Base-by-base conservation (phyloP, 495 filamentous ascomycete species). In the Penicillium cataractarum region DNA sequence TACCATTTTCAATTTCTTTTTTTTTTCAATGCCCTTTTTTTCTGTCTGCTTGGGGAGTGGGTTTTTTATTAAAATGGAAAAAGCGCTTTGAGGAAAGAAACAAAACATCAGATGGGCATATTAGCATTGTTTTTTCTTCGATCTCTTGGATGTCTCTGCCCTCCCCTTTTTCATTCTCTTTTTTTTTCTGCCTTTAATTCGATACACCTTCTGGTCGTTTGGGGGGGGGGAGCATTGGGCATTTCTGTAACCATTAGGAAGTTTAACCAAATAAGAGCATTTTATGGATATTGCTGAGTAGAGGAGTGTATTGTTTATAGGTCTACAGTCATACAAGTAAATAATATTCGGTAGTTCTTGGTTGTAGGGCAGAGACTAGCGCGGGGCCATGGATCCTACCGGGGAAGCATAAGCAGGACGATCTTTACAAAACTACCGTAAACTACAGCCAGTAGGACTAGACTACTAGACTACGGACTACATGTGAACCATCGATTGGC, bases 161-260 rank as follows among this genome's bases (percentile, higher is more conserved):
- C 33, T 48, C 32, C 29, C 40, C 54, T 29, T 48, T n/a, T 48
- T 21, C 44, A 50, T 37, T 26, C 46, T 40, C 58, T 13, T 40
- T 57, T 55, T 17, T 57, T 55, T n/a, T n/a, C n/a, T 59, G 21
- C 33, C 37, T 62, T 65, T 64, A 65, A 69, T 71, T 63, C 65
- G 66, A 73, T 67, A 67, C 61, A 66, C 70, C 67, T 67, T 62
- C 60, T 68, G 69, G 65, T 58, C 48, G 51, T 68, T 60, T 51
- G 37, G 40, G 60, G 68, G 40, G n/a, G 60, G 63, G 60, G 55
- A 42, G 49, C 58, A 55, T 53, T 58, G 61, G 55, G 52, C 62
- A 61, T 64, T 27, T 50, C 55, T 71, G 69, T 71, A 69, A 63
- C 50, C 58, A 66, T 27, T 60, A 65, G 61, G 42, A 44, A 37